Evolutionary conservation across 176 grass and related monocot species (phyloP), one percentile per base, ranked within the genome.

Genomic region (Oryza officinalis): DNA sequence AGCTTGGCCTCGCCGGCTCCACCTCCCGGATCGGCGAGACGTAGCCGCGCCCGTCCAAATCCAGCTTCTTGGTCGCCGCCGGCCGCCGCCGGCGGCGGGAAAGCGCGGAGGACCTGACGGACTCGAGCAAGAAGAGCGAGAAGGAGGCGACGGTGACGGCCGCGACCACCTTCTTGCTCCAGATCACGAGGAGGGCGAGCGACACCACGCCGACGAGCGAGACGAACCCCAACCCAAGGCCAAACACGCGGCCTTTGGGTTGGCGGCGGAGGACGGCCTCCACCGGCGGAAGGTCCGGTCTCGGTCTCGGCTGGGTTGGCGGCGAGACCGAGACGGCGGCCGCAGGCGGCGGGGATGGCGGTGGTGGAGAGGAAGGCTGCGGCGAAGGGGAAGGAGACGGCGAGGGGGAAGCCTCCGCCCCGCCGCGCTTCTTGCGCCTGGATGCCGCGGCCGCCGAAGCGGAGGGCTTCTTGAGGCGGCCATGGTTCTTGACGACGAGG

Each of bases 401-500:
- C 4, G 23, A 27, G 2, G 71, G 30, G 28, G 76, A 27, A 6
- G 27, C 7, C 20, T n/a, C 57, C 22, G n/a, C 8, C 57, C 0
- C 66, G 50, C 32, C 63, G 64, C 47, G 81, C 82, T 84, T 90
- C 43, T 83, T 81, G 85, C 83, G 91, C 74, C 80, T 82, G 52
- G 87, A 80, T 40, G 71, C 13, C 32, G 35, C 47, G 33, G 67
- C 20, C 8, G 78, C 78, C 23, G 5, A 35, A 0, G 88, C 61
- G 5, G 88, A 82, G 9, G 92, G 79, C 60, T 89, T 93, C 75
- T 89, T 88, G 76, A 93, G 89, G 67, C 90, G 92, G 80, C 89
- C 89, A 79, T 90, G 91, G 85, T 98, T 98, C 88, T 95, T 95
- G 69, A 98, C 91, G 67, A 93, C 70, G 68, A 95, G 89, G 74